Percentiles rank a stretch among this genome's conserved stretches.
Conservation (phyloP, 1,284 basidiomycete genomes). For the Ganoderma sinense region DNA sequence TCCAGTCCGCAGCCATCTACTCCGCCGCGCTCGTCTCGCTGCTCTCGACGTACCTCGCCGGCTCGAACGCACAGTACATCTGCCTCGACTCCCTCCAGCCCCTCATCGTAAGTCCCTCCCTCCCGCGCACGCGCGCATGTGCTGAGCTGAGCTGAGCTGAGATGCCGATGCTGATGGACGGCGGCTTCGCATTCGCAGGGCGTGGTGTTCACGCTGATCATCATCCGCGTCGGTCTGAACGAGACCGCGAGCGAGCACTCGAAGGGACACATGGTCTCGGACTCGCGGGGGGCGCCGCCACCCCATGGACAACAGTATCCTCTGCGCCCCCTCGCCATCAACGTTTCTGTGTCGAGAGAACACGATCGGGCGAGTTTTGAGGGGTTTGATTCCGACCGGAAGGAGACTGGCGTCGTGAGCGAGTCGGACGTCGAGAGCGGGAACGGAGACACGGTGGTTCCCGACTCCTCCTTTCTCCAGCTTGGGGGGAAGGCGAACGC, state of each 20-base stretch:
- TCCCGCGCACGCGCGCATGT: not conserved
- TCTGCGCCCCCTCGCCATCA: slow-evolving; percentile 14
- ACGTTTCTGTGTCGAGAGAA: slow-evolving; percentile 3
- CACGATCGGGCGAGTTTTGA: slow-evolving; percentile 2
- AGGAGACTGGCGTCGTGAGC: not conserved
- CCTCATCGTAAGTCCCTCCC: slow-evolving; percentile 23
- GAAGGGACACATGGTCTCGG: slow-evolving; percentile 11
- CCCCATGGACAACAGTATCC: slow-evolving; percentile 3
- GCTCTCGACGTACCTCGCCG: slow-evolving; percentile 27
- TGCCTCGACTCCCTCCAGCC: slow-evolving; percentile 29
- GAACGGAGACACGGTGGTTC: not conserved
- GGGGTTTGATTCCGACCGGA: not conserved
- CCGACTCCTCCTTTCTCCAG: not conserved
- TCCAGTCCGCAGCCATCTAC: slow-evolving; percentile 32
- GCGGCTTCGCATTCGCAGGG: slow-evolving; percentile 19
- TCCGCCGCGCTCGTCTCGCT: slow-evolving; percentile 29
- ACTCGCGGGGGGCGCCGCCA: slow-evolving; percentile 4
- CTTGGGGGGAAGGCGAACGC: not conserved
- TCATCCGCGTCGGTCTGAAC: slow-evolving; percentile 31
- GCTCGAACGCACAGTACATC: slow-evolving; percentile 30
- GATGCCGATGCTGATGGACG: not conserved
- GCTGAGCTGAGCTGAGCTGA: not conserved
- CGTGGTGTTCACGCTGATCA: slow-evolving; percentile 31
- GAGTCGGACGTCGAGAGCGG: not conserved
- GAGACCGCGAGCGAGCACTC: slow-evolving; percentile 24